Base-by-base conservation (phyloP, 2,329 filamentous ascomycete species). In the Ophiocordyceps sinensis region DNA sequence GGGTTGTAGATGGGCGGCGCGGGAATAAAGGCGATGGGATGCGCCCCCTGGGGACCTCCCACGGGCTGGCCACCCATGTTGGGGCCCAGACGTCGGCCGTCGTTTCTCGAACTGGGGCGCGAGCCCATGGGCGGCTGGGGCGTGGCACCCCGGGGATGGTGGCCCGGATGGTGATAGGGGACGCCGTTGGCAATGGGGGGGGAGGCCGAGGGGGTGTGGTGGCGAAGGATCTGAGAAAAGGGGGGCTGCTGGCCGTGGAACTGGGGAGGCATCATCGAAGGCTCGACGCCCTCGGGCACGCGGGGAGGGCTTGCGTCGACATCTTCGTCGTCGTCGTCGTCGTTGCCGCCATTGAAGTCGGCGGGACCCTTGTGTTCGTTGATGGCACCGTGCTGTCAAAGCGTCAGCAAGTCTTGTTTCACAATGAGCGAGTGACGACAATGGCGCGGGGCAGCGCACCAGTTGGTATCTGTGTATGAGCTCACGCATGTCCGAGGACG, bases 291-390 rank as follows among this genome's bases (percentile, higher is more conserved):
- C 26, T 85, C 85, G 46, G 76, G 77, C 3, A 47, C 56, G 45
- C 79, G 77, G 8, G 80, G 81, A 37, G 82, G 83, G 7, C 82
- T 84, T 44, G 72, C 80, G 28, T 82, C 80, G 38, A 47, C 56
- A 44, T 86, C 78, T 31, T 87, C 82, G 21, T 85, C 83, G 26
- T 83, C 85, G 14, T 40, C 38, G 39, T 95, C 88, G 40, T 91
- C 85, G 49, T 83, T 82, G 47, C 83, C 82, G 49, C 86, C 86
- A 55, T 82, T 84, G 63, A 94, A 98, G 62, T 98, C 91, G 41
- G 75, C 73, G 1, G 91, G 91, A 2, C 89, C 89, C 65, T 96
- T 98, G 65, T 96, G 89, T 62, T 98, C 91, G 62, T 91, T 93
- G 36, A 88, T 82, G 44, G 79, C 82, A 53, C 87, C 87, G 68